Evolutionary conservation across 1,284 basidiomycete genomes (phyloP).

Genomic region (Tilletia walkeri): DNA sequence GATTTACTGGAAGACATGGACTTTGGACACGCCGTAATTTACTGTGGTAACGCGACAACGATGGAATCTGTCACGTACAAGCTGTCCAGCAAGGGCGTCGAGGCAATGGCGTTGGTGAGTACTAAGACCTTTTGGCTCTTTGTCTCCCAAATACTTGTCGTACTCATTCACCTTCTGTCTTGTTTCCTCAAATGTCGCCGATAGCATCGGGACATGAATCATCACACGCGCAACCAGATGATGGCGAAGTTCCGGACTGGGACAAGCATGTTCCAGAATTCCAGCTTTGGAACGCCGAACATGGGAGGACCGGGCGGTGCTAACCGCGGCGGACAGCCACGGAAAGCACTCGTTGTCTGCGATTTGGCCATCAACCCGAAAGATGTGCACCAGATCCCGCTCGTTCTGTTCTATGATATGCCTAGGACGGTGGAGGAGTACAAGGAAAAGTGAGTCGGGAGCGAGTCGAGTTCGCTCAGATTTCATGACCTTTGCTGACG

Average conservation of each 20-base stretch:
- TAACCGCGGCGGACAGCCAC: slow-evolving; percentile 31
- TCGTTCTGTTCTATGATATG: slow-evolving; percentile 78
- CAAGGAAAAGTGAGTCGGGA: slow-evolving; percentile 65
- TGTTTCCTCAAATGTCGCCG: too few relatives aligned
- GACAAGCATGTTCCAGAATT: slow-evolving; percentile 27
- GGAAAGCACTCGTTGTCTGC: slow-evolving; percentile 76
- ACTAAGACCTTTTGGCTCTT: background rate
- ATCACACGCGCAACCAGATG: slow-evolving; percentile 73
- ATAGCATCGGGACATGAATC: slow-evolving; percentile 81
- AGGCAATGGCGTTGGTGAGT: slow-evolving; percentile 76
- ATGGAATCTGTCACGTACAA: slow-evolving; percentile 65
- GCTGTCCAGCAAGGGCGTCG: slow-evolving; percentile 76
- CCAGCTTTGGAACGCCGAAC: slow-evolving; percentile 62
- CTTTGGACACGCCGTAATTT: slow-evolving; percentile 46
- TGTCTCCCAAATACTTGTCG: background rate
- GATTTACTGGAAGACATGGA: slow-evolving; percentile 91
- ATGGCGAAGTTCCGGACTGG: slow-evolving; percentile 74
- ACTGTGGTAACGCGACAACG: slow-evolving; percentile 47
- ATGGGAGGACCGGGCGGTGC: slow-evolving; percentile 55
- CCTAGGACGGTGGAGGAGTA: slow-evolving; percentile 95
- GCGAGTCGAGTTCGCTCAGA: background rate
- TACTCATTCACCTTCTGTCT: too few relatives aligned
- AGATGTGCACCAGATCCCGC: slow-evolving; percentile 81
- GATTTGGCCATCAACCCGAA: slow-evolving; percentile 84
- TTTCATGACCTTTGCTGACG: background rate